phyloP scores from a whole-genome alignment of 2,329 filamentous ascomycete species.

The Diaporthe nobilis region DNA sequence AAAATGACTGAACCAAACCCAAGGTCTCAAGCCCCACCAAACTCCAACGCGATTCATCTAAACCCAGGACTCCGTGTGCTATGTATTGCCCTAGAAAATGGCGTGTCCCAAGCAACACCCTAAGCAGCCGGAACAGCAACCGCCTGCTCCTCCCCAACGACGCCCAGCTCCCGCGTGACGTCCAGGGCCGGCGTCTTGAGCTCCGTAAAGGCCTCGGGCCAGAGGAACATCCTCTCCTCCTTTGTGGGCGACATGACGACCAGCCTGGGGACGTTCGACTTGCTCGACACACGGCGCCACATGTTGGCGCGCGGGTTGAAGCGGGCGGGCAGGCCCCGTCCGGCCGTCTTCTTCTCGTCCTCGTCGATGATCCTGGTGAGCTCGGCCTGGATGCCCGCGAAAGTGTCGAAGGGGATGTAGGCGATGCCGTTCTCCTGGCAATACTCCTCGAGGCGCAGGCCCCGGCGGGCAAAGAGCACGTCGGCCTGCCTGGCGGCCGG shows the following conservation, averaged over 20 bases:
- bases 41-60: not conserved
- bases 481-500: constrained; percentile 76
- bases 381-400: constrained; percentile 75
- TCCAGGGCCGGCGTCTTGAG: constrained; percentile 52
- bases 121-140: constrained; percentile 39
- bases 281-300: constrained; percentile 75
- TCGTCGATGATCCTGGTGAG: constrained; percentile 70
- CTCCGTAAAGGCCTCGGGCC: constrained; percentile 71
- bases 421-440: constrained; percentile 73
- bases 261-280: constrained; percentile 61
- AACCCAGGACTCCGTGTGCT: constrained; percentile 13
- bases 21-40: not conserved
- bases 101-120: not conserved
- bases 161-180: constrained; percentile 41
- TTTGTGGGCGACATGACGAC: constrained; percentile 57
- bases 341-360: constrained; percentile 73
- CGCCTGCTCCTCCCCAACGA: constrained; percentile 32
- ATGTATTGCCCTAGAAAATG: not conserved
- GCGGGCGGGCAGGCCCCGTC: constrained; percentile 69
- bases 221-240: constrained; percentile 74
- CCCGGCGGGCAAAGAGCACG: constrained; percentile 76
- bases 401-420: constrained; percentile 75
- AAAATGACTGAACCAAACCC: not conserved
- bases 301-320: constrained; percentile 79
- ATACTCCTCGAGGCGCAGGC: constrained; percentile 75